Conservation (phyloP, 208 protist genomes). For the Sergeia podlipaevii region DNA sequence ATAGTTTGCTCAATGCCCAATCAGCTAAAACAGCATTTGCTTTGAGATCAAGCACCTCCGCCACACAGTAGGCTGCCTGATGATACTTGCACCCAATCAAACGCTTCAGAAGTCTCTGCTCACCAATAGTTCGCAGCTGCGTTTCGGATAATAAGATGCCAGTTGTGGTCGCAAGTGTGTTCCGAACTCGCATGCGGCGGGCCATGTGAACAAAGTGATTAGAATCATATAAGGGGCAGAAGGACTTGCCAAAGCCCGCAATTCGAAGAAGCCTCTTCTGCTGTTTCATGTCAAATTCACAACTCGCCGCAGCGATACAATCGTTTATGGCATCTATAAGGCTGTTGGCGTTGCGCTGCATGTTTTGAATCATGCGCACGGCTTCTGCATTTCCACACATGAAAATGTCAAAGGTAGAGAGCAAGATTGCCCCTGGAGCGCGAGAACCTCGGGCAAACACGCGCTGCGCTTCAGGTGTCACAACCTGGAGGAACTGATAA, state of each 20-base stretch:
- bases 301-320: constrained; percentile 86
- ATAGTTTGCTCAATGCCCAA: constrained; percentile 93
- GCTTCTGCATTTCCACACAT: constrained; percentile 62
- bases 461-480: constrained; percentile 31
- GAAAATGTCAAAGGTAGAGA: constrained; percentile 75
- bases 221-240: constrained; percentile 79
- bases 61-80: constrained; percentile 83
- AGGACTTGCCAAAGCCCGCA: constrained; percentile 93
- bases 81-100: constrained; percentile 79
- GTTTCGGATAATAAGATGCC: constrained; percentile 88
- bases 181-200: constrained; percentile 84
- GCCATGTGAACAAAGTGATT: constrained; percentile 78
- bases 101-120: constrained; percentile 63
- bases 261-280: constrained; percentile 90
- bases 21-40: constrained; percentile 81
- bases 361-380: constrained; percentile 61
- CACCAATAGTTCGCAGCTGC: constrained; percentile 72
- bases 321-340: constrained; percentile 79
- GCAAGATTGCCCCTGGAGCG: constrained; percentile 48
- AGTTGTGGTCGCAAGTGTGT: constrained; percentile 57
- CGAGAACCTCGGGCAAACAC: constrained; percentile 75
- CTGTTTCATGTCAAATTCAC: constrained; percentile 68
- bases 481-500: constrained; percentile 73
- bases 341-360: constrained; percentile 35
- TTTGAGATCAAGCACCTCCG: constrained; percentile 54